phyloP scores from a whole-genome alignment of 164 flowering plant genomes.

The Chloranthus sessilifolius region DNA sequence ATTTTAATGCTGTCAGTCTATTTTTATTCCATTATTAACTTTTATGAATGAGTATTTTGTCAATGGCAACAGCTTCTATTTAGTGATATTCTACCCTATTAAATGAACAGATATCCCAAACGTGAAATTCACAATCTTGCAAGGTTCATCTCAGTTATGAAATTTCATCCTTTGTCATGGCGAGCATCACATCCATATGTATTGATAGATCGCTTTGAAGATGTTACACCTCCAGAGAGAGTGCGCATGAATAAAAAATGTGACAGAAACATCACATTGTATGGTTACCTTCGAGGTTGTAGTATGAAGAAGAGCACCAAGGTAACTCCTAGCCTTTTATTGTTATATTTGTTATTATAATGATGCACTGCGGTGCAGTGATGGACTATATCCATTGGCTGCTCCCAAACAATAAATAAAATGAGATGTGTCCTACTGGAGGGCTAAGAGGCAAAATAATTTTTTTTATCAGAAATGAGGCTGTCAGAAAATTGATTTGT shows the following conservation, averaged over 20 bases:
- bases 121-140: conserved; percentile 97
- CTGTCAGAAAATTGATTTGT: no score
- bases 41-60: not conserved
- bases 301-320: conserved; percentile 82
- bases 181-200: conserved; percentile 84
- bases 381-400: no score
- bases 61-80: no score
- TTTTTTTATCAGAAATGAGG: no score
- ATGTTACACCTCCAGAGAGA: conserved; percentile 85
- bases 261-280: conserved; percentile 81
- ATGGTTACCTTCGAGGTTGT: conserved; percentile 95
- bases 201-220: conserved; percentile 94
- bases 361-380: no score
- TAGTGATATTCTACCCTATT: not conserved
- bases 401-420: no score
- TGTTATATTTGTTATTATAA: not conserved
- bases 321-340: conserved; percentile 32
- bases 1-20: not conserved
- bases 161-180: conserved; percentile 87
- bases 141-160: conserved; percentile 90
- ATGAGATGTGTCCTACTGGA: no score
- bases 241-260: conserved; percentile 60
- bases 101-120: conserved; percentile 56
- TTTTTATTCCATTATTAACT: not conserved
- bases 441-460: no score